Conservation (phyloP, 1,284 basidiomycete genomes). For the Leccinum idahoense region DNA sequence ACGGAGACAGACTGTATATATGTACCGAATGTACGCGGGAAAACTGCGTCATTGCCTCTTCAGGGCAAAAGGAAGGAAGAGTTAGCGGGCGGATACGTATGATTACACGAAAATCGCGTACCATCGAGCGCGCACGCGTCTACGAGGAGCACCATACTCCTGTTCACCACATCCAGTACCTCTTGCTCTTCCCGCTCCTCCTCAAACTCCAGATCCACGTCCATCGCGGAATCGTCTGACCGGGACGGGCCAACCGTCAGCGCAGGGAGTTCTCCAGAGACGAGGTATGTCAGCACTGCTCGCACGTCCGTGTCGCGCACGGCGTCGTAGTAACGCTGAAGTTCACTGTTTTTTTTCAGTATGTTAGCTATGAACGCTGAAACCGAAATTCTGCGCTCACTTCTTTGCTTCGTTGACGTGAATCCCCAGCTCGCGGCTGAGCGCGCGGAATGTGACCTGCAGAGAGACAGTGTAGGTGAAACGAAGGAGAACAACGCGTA, state of each 20-base stretch:
- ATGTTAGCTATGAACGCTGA: neutral
- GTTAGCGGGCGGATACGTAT: neutral
- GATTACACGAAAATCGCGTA: slow-evolving; percentile 29
- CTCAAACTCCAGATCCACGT: slow-evolving; percentile 39
- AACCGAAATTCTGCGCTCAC: slow-evolving; percentile 33
- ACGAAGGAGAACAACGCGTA: neutral
- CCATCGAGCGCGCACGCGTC: slow-evolving; percentile 57
- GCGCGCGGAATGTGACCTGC: slow-evolving; percentile 69
- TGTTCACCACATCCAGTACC: slow-evolving; percentile 32
- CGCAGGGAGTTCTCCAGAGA: slow-evolving; percentile 46
- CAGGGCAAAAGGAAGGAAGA: neutral
- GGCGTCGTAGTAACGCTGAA: slow-evolving; percentile 50
- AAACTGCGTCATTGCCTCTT: slow-evolving; percentile 50
- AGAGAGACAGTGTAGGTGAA: neutral
- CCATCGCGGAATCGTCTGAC: slow-evolving; percentile 37
- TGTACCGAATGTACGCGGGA: slow-evolving; percentile 46
- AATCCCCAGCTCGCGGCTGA: slow-evolving; percentile 62
- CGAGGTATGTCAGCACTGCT: slow-evolving; percentile 60
- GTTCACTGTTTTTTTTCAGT: slow-evolving; percentile 41
- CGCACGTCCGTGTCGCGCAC: slow-evolving; percentile 36
- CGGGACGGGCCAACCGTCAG: slow-evolving; percentile 11
- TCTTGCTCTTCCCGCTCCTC: slow-evolving; percentile 19
- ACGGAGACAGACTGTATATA: slow-evolving; percentile 64
- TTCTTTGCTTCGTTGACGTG: slow-evolving; percentile 73
- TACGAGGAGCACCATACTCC: slow-evolving; percentile 46